Base-by-base conservation (phyloP, 176 grass and related monocot species). In the Carex parvula region DNA sequence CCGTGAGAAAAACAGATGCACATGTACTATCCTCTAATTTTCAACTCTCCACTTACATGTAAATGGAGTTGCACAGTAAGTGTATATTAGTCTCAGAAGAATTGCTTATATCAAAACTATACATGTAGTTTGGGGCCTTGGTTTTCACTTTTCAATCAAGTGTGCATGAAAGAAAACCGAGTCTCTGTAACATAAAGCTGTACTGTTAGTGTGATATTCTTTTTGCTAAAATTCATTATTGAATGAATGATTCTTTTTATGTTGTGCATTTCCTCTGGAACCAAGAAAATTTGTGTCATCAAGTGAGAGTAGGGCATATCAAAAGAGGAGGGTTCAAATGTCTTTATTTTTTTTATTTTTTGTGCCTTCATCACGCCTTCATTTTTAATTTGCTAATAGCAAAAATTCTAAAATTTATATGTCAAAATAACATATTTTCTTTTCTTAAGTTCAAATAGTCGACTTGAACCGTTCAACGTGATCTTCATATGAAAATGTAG, bases 21-120 rank as follows among this genome's bases (percentile, higher is more conserved):
- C 80, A 75, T 97, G 94, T 82, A 90, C 71, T 32, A 97, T 97
- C 65, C 85, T 97, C 37, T 97, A 89, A 97, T 84, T 44, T 80
- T 57, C 14, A 65, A 64, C 29, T 60, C 50, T 1, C 56, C 32
- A 1, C 77, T 22, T 52, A 33, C 66, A 88, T 87, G 90, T 86
- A 60, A 85, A 73, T 79, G 64, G 79, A 68, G 79, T 3, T 60
- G 41, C 82, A 69, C 17, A 57, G 81, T 46, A 48, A 87, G 81
- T 87, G 76, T 84, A 66, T 85, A 79, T 91, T 85, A 59, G 52
- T 64, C 57, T 85, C 79, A 85, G 66, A 86, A 64, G 70, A 87
- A 61, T 56, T 62, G 71, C 86, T 85, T 79, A 70, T 78, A 79
- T 85, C 70, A 39, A 79, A 63, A 88, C 82, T 93, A 61, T n/a